Evolutionary conservation across 1,139 yeast genomes (phyloP), one percentile per base, ranked within the genome.

Genomic region (Lodderomyces orthopsilosis): DNA sequence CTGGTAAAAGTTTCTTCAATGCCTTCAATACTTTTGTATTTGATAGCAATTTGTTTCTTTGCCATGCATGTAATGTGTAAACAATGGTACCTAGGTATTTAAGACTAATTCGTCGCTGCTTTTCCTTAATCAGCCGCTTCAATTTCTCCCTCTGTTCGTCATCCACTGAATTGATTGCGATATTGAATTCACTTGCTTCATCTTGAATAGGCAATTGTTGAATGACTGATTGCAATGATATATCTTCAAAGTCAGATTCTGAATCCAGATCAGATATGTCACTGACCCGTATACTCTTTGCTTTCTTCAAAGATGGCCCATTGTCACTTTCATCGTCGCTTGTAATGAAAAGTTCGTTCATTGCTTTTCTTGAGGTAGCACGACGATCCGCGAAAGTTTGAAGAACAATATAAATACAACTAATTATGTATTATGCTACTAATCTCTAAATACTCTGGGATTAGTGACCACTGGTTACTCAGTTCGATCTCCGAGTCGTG

Each of bases 381-480:
- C n/a, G n/a, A n/a, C n/a, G n/a, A n/a, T n/a, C n/a, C n/a, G n/a
- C n/a, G n/a, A n/a, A n/a, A n/a, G n/a, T n/a, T n/a, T n/a, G 37
- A 34, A 14, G 19, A 30, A 18, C 24, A 21, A 5, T 6, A 28
- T 5, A 14, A 3, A 14, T 13, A 28, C 15, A 28, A 17, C 32
- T 46, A 54, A 15, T 50, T 50, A 49, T 70, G 74, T 17, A 72
- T 55, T 15, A 67, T 57, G 14, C 55, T 55, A 38, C 70, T 58
- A 14, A 72, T 52, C 4, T 57, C 57, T 10, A 55, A 49, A 70
- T 69, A 70, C 50, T 72, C 76, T 1, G 54, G 52, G n/a, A 69
- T 51, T 41, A 66, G 46, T 8, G 52, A 46, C 66, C 73, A 70
- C 41, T 67, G 66, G 47, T 64, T 64, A 35, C 56, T 56, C 51